These are phyloP conservation scores for Naganishia liquefaciens DNA, from an alignment of 1,284 basidiomycete genomes.

Conservation along the genomic window DNA sequence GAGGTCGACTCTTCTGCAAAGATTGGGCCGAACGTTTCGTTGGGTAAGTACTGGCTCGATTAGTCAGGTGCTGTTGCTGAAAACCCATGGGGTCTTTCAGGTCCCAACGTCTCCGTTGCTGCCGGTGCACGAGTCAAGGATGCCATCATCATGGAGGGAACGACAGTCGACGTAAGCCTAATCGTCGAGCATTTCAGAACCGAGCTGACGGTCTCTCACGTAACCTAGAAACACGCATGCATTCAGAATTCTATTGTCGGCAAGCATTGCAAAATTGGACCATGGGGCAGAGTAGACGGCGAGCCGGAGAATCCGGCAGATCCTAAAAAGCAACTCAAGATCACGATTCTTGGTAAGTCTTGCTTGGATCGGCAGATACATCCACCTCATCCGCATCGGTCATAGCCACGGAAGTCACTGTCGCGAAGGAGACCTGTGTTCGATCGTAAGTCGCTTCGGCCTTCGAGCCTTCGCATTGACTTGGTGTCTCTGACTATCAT, in stretches of 20 bases:
- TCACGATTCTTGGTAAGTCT: conserved; percentile 55
- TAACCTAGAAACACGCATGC: conserved; percentile 52
- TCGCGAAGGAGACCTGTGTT: conserved; percentile 53
- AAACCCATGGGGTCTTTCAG: conserved; percentile 29
- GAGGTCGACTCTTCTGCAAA: conserved; percentile 54
- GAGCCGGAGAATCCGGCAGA: conserved; percentile 50
- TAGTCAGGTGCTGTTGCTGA: conserved; percentile 2
- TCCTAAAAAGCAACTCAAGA: conserved; percentile 54
- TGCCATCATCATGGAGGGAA: conserved; percentile 56
- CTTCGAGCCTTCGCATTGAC: conserved; percentile 33
- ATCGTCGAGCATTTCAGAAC: background rate
- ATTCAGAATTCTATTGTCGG: conserved; percentile 57
- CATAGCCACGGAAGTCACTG: conserved; percentile 54
- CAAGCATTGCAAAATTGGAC: conserved; percentile 50
- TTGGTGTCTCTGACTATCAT: background rate
- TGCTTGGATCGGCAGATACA: background rate
- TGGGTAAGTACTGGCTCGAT: conserved; percentile 37
- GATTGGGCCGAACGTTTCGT: conserved; percentile 57
- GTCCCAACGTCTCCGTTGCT: conserved; percentile 53
- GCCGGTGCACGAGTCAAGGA: conserved; percentile 57
- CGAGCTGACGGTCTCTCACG: background rate
- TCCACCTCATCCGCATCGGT: background rate
- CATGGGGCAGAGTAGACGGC: conserved; percentile 58
- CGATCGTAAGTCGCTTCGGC: conserved; percentile 38
- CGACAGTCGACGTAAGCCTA: conserved; percentile 49